Evolutionary conservation across 306 rosid genomes (phyloP), one percentile per base, ranked within the genome.

Genomic region (Cyamopsis tetragonoloba): DNA sequence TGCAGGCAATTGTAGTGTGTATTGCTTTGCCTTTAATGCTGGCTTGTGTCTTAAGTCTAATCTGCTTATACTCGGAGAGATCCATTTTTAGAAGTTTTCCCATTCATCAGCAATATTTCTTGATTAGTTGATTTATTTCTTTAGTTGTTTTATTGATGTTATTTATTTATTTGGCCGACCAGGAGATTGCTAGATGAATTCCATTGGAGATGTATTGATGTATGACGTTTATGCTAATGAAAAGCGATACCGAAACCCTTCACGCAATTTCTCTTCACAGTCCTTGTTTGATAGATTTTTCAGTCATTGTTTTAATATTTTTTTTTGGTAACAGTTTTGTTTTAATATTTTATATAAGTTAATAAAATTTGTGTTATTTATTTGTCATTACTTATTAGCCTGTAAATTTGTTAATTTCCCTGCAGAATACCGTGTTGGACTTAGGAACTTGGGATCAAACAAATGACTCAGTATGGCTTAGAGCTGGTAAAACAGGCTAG

Each of bases 51-150:
- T 55, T 42, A 39, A 66, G 34, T 61, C 79, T 61, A 60, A 53
- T 74, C 66, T 67, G 74, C 71, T 67, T 47, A 56, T 37, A 43
- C 62, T 53, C 43, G 28, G 58, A 39, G 57, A 70, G 56, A 74
- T 77, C 75, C 72, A 30, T 66, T 64, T 63, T 77, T 77, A 42
- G 76, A 57, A 61, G 31, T 10, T 67, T 42, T 51, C 49, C 54
- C 31, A 5, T 68, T 50, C 64, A 27, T 58, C 62, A 67, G 73
- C 61, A 24, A 34, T 56, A 37, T 35, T 44, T 44, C 53, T 56
- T 60, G 30, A 18, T 58, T 20, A 34, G 65, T 58, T 54, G 50
- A 26, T 70, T 41, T 13, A 7, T 44, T 58, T n/a, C 14, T 51
- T 28, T 49, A 18, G 13, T 15, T 27, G 59, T 39, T 55, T 13